These are phyloP conservation scores for Carex arenaria DNA, from an alignment of 202 grass and related monocot species.

Conservation along the genomic window DNA sequence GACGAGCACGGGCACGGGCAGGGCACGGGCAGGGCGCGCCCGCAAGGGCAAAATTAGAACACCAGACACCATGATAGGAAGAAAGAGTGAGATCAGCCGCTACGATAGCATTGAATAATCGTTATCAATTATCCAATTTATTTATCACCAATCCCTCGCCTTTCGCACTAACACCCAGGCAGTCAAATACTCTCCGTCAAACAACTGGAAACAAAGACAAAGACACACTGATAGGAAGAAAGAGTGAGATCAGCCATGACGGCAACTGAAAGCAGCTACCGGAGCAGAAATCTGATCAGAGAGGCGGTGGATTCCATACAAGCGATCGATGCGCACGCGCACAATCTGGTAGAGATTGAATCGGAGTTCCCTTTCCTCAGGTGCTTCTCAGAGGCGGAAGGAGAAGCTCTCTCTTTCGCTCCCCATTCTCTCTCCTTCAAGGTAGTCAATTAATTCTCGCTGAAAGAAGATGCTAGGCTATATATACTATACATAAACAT, in stretches of 20 bases:
- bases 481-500: neutral
- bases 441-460: constrained; percentile 29
- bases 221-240: neutral
- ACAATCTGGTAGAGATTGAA: constrained; percentile 51
- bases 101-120: too few relatives aligned
- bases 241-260: neutral
- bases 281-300: constrained; percentile 46
- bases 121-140: too few relatives aligned
- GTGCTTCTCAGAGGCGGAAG: constrained; percentile 89
- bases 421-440: constrained; percentile 88
- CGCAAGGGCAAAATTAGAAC: too few relatives aligned
- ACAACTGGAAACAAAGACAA: neutral
- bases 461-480: neutral
- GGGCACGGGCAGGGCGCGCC: too few relatives aligned
- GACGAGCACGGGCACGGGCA: too few relatives aligned
- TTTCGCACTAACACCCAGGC: neutral
- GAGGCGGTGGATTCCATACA: constrained; percentile 41
- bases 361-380: constrained; percentile 71
- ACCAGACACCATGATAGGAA: too few relatives aligned
- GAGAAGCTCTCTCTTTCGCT: constrained; percentile 60
- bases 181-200: neutral
- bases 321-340: constrained; percentile 82
- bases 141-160: neutral
- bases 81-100: too few relatives aligned
- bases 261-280: neutral